Percentiles rank a stretch among this genome's conserved stretches.
phyloP scores from a whole-genome alignment of 164 flowering plant genomes.

The Liquidambar formosana region DNA sequence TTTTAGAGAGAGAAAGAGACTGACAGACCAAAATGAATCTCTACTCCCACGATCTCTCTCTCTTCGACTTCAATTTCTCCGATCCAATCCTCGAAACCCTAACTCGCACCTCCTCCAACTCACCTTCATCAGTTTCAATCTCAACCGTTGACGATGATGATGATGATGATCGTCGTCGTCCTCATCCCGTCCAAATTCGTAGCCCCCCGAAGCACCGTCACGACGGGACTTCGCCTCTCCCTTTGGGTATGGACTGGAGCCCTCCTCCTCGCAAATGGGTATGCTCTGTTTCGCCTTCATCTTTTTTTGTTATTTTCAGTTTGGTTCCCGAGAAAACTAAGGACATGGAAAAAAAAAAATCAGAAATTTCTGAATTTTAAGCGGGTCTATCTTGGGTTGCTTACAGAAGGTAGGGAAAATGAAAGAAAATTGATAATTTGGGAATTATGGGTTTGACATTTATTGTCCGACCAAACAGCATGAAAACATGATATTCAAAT shows the following conservation, averaged over 20 bases:
- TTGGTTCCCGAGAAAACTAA: background rate
- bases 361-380: no score
- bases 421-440: no score
- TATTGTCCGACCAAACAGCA: no score
- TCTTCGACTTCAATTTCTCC: slow-evolving; percentile 24
- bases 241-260: slow-evolving; percentile 57
- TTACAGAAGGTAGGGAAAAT: no score
- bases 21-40: slow-evolving; percentile 21
- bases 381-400: no score
- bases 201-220: slow-evolving; percentile 44
- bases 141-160: background rate
- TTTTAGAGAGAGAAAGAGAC: background rate
- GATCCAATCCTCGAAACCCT: slow-evolving; percentile 24
- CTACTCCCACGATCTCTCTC: slow-evolving; percentile 28
- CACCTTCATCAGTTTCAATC: slow-evolving; percentile 10
- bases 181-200: background rate
- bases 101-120: slow-evolving; percentile 7
- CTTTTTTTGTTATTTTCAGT: background rate
- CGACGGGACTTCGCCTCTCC: slow-evolving; percentile 52
- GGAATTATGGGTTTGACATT: no score
- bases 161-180: no score
- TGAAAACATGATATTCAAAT: no score
- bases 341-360: background rate
- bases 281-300: background rate
- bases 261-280: slow-evolving; percentile 49